Evolutionary conservation across 371 early-diverging fungal genomes (phyloP).

Genomic region (Coemansia sp.): DNA sequence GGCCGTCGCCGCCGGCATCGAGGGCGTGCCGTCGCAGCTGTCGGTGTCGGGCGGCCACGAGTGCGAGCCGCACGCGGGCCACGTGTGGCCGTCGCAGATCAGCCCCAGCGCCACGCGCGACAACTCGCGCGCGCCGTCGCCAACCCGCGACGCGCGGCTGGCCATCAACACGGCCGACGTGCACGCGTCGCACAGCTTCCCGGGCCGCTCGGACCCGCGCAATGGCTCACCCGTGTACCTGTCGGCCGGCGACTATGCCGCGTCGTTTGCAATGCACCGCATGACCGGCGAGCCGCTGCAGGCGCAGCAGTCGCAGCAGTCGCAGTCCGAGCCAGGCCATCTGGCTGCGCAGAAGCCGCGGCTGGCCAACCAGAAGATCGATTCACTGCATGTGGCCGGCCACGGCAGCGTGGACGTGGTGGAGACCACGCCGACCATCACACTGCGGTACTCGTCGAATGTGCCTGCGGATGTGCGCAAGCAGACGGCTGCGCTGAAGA

Average conservation of each 20-base stretch:
- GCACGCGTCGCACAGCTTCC: constrained; percentile 10
- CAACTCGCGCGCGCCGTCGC: constrained; percentile 32
- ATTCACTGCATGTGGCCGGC: constrained; percentile 47
- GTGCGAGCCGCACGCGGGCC: constrained; percentile 29
- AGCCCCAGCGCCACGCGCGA: constrained; percentile 42
- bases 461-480: constrained; percentile 42
- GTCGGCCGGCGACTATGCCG: constrained; percentile 42
- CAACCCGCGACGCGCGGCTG: constrained; percentile 4
- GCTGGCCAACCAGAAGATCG: constrained; percentile 47
- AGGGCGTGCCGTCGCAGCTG: constrained; percentile 37
- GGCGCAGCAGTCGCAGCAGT: neutral
- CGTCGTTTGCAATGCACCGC: constrained; percentile 42
- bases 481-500: constrained; percentile 46
- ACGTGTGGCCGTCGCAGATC: constrained; percentile 50
- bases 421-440: constrained; percentile 48
- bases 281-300: constrained; percentile 6
- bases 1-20: constrained; percentile 7
- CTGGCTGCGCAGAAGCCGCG: constrained; percentile 23
- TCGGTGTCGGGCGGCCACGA: constrained; percentile 47
- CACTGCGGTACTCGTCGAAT: constrained; percentile 50
- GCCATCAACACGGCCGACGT: neutral
- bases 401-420: constrained; percentile 51
- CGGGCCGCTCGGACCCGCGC: constrained; percentile 44
- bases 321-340: constrained; percentile 3
- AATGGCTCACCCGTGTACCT: constrained; percentile 48